phyloP scores from a whole-genome alignment of 805 yeast species.

The Candida boleticola region DNA sequence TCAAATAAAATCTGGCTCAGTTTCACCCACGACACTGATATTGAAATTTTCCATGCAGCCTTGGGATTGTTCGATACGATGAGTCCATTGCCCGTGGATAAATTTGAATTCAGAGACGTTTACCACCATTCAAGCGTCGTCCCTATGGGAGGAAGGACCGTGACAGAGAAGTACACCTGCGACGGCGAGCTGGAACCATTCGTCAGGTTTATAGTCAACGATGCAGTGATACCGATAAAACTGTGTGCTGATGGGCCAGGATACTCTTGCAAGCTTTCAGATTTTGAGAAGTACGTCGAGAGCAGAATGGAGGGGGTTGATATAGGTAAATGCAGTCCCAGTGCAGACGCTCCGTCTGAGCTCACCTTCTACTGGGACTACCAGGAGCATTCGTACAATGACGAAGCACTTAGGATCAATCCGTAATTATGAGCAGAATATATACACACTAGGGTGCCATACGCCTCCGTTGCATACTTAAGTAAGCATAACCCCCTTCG shows the following conservation, averaged over 20 bases:
- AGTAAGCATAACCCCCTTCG: no score
- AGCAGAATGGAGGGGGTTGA: slow-evolving; percentile 9
- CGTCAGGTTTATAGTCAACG: slow-evolving; percentile 39
- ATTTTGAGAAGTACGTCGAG: slow-evolving; percentile 28
- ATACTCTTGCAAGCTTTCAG: slow-evolving; percentile 37
- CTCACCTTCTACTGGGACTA: no score
- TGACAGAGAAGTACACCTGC: slow-evolving; percentile 10
- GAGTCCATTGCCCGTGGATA: slow-evolving; percentile 6
- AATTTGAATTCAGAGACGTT: slow-evolving; percentile 5
- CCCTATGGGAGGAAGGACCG: slow-evolving; percentile 10
- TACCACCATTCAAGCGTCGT: slow-evolving; percentile 11
- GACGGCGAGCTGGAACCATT: slow-evolving; percentile 20
- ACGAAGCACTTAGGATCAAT: slow-evolving; percentile 23
- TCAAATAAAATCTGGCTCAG: slow-evolving; percentile 26
- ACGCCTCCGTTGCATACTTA: no score
- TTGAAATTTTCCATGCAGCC: slow-evolving; percentile 20
- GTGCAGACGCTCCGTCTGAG: no score
- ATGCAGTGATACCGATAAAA: slow-evolving; percentile 37
- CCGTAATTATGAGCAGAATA: no score
- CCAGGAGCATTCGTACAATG: slow-evolving; percentile 1
- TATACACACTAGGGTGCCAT: no score
- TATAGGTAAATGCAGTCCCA: background rate
- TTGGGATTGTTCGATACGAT: slow-evolving; percentile 21
- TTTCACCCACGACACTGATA: slow-evolving; percentile 25
- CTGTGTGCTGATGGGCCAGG: slow-evolving; percentile 40